Base-by-base conservation (phyloP, 2,329 filamentous ascomycete species). In the Penicillium olsonii region DNA sequence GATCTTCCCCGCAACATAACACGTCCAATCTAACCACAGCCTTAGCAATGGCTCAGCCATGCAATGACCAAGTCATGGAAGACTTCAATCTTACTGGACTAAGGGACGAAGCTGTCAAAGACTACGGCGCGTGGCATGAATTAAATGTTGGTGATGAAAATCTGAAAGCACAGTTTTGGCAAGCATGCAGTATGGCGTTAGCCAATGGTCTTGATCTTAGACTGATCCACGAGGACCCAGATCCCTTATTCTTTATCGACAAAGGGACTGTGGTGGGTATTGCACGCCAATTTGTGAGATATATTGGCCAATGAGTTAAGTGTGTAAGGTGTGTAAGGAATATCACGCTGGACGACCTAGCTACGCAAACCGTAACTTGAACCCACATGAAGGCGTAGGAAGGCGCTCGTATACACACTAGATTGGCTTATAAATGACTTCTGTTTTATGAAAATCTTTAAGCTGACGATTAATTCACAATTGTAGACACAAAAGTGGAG, bases 111-210 rank as follows among this genome's bases (percentile, higher is more conserved):
- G 34, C 40, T 9, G 34, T 44, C 18, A 49, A 26, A 35, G 40
- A 49, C 34, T 49, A 49, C 15, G 39, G 40, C 33, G 43, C 2
- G 26, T 43, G 26, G 46, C 33, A 49, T n/a, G 24, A 49, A 29
- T 44, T 40, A 14, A 26, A 27, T 49, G 33, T 49, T 9, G 14
- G 34, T 17, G 40, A 49, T 7, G 20, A 49, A 41, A 20, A 11
- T 26, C 42, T 48, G n/a, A 48, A 48, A 34, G 22, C 45, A 24
- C 31, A 48, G 20, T 33, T 48, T n/a, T 37, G 39, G 31, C 37
- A 43, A 40, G 45, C 39, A n/a, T 48, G 33, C 39, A 40, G 37
- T 14, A 7, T 48, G 27, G 17, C 39, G 31, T 14, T 37, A 24
- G 24, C 31, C 9, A 35, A 43, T 42, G 20, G 45, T 19, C 29